These are phyloP conservation scores for Stemphylium vesicarium DNA, from an alignment of 2,329 filamentous ascomycete species.

Conservation along the genomic window DNA sequence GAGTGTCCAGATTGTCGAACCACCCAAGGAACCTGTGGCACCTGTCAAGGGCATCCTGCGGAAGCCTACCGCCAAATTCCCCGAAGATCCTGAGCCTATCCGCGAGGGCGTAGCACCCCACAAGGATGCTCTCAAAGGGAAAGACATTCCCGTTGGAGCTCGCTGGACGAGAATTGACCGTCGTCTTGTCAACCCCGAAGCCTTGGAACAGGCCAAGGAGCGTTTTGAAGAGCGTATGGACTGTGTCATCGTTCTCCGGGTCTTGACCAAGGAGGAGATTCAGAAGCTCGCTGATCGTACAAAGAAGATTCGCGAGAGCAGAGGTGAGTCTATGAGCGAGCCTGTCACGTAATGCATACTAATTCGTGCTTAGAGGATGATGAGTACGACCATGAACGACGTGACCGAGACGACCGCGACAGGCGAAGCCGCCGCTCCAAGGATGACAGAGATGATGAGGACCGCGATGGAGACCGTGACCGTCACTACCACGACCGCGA, in stretches of 20 bases:
- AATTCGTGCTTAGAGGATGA: slow-evolving; percentile 32
- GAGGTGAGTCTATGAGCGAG: slow-evolving; percentile 20
- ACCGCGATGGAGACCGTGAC: slow-evolving; percentile 27
- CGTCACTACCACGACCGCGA: slow-evolving; percentile 20
- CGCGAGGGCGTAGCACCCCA: slow-evolving; percentile 92
- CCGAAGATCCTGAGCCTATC: slow-evolving; percentile 81
- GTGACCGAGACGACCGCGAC: slow-evolving; percentile 38
- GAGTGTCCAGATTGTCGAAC: slow-evolving; percentile 68
- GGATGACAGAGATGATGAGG: slow-evolving; percentile 42
- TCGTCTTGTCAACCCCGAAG: slow-evolving; percentile 86
- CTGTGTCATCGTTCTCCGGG: slow-evolving; percentile 89
- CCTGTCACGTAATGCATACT: slow-evolving; percentile 2
- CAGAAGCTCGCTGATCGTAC: slow-evolving; percentile 84
- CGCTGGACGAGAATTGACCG: slow-evolving; percentile 94
- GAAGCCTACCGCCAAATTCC: slow-evolving; percentile 79
- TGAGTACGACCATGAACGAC: slow-evolving; percentile 43
- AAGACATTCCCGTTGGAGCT: slow-evolving; percentile 74
- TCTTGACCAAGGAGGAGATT: slow-evolving; percentile 87
- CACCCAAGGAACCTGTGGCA: slow-evolving; percentile 70
- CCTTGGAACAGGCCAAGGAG: slow-evolving; percentile 84
- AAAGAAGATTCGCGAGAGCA: slow-evolving; percentile 71
- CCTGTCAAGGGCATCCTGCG: slow-evolving; percentile 81
- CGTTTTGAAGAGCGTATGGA: slow-evolving; percentile 91
- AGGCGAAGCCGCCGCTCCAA: slow-evolving; percentile 34
- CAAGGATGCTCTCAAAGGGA: slow-evolving; percentile 77